Conservation (phyloP, 2,329 filamentous ascomycete genomes). For the Pezicula neosporulosa region DNA sequence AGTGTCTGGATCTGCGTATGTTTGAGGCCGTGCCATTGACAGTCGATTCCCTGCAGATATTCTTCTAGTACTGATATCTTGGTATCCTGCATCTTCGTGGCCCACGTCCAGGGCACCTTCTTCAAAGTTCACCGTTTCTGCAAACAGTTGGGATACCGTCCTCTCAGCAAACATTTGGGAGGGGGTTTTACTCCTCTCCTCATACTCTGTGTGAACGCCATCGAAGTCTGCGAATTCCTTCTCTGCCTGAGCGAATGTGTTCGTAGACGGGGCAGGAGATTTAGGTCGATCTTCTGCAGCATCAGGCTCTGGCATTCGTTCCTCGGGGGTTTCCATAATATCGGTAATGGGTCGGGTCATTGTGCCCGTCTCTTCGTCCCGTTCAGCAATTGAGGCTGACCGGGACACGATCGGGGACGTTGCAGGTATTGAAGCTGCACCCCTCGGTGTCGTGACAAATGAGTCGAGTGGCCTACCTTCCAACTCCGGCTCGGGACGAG, state of each 20-base stretch:
- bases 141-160: conserved; percentile 6
- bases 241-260: conserved; percentile 61
- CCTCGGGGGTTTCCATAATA: conserved; percentile 7
- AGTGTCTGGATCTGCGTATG: conserved; percentile 60
- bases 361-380: conserved; percentile 21
- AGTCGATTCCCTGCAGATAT: conserved; percentile 11
- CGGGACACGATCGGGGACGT: conserved; percentile 17
- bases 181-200: conserved; percentile 5
- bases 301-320: conserved; percentile 2
- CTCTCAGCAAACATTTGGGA: not conserved
- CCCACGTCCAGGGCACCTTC: not conserved
- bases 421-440: conserved; percentile 8
- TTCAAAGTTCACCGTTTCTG: conserved; percentile 10
- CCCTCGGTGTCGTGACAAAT: conserved; percentile 20
- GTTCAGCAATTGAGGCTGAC: conserved; percentile 21
- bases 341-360: conserved; percentile 19
- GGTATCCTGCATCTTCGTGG: conserved; percentile 3
- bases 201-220: conserved; percentile 61
- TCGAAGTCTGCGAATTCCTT: conserved; percentile 78
- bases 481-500: conserved; percentile 28
- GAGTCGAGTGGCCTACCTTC: conserved; percentile 29
- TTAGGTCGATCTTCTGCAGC: conserved; percentile 16
- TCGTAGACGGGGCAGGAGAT: conserved; percentile 21
- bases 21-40: conserved; percentile 40
- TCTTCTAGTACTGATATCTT: conserved; percentile 10